These are phyloP conservation scores for Candida dubliniensis DNA, from an alignment of 1,139 yeast genomes.

Conservation along the genomic window DNA sequence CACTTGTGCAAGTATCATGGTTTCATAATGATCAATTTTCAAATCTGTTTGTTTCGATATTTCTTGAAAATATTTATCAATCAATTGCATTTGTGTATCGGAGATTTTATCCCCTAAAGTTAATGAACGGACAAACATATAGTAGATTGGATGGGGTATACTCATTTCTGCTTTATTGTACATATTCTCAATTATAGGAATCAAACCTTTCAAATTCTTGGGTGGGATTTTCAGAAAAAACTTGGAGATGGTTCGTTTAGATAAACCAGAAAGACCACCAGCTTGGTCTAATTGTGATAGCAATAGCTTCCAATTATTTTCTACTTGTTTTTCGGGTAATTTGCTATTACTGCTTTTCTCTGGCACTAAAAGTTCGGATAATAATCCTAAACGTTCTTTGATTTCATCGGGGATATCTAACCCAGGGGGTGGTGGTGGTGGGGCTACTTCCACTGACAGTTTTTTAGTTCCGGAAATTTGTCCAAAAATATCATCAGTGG, in stretches of 20 bases:
- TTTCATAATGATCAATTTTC: constrained; percentile 20
- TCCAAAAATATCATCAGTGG: constrained; percentile 3
- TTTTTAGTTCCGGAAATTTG: constrained; percentile 6
- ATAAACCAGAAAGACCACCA: constrained; percentile 43
- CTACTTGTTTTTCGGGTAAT: constrained; percentile 27
- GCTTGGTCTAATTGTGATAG: constrained; percentile 42
- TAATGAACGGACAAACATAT: constrained; percentile 45
- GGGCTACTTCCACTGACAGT: not conserved
- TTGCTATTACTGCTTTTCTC: not conserved
- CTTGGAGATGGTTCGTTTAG: constrained; percentile 34
- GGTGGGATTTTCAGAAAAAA: constrained; percentile 50
- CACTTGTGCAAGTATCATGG: constrained; percentile 44
- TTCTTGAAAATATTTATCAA: constrained; percentile 26
- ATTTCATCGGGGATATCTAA: constrained; percentile 44
- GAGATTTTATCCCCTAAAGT: constrained; percentile 26
- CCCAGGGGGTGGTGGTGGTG: constrained; percentile 8
- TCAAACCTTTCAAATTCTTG: constrained; percentile 29
- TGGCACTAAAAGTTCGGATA: constrained; percentile 43
- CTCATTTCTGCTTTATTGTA: constrained; percentile 36
- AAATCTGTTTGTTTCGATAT: constrained; percentile 16
- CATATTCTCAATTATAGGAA: constrained; percentile 32
- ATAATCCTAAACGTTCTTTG: constrained; percentile 45
- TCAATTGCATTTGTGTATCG: constrained; percentile 20
- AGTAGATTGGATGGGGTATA: constrained; percentile 37
- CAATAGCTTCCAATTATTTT: constrained; percentile 58